Evolutionary conservation across 768 basidiomycete species (phyloP).

Genomic region (Tylopilus balloui): DNA sequence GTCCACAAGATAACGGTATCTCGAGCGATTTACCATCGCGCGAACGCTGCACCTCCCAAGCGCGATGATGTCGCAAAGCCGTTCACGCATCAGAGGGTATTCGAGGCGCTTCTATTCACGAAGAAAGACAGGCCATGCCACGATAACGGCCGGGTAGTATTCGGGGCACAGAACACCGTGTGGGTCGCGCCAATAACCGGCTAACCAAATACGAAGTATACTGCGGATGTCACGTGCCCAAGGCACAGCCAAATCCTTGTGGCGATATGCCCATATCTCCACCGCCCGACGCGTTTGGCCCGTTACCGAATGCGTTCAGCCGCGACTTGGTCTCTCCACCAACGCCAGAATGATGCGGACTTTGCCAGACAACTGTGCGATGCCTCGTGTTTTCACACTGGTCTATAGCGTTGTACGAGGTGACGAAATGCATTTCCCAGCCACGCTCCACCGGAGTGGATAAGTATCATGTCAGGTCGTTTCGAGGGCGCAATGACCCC

Average conservation of each 20-base stretch:
- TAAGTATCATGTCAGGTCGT: background rate
- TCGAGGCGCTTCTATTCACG: background rate
- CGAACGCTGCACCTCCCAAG: background rate
- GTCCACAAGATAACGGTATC: slow-evolving; percentile 1
- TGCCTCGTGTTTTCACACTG: background rate
- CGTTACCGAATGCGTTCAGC: background rate
- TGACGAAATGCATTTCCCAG: slow-evolving; percentile 1
- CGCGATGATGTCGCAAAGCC: background rate
- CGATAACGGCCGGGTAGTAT: background rate
- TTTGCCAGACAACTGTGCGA: too few relatives aligned
- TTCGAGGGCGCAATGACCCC: background rate
- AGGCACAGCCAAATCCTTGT: background rate
- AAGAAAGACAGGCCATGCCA: background rate
- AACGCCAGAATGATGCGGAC: too few relatives aligned
- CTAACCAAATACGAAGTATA: background rate
- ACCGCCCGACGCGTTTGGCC: background rate
- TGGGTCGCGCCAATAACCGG: background rate
- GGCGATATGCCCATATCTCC: background rate
- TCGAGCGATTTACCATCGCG: background rate
- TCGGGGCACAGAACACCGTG: background rate
- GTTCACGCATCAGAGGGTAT: background rate
- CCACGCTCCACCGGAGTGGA: background rate
- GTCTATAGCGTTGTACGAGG: background rate
- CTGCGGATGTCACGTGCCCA: background rate
- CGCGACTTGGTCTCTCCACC: background rate